Evolutionary conservation across 192 early-diverging fungal genomes (phyloP).

Genomic region (Chytriomyces sp.): DNA sequence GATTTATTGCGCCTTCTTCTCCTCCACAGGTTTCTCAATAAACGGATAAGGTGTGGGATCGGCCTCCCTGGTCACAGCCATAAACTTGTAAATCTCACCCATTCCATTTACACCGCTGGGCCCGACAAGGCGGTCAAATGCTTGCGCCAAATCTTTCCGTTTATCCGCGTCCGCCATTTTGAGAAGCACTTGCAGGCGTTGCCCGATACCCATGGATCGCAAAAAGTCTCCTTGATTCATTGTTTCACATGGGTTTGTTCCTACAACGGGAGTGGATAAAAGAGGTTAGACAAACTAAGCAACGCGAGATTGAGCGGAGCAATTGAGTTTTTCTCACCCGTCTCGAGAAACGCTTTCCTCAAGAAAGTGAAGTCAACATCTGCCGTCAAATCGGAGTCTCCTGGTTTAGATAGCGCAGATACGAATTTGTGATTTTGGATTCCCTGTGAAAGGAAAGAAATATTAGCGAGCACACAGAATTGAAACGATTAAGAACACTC

Average conservation of each 20-base stretch:
- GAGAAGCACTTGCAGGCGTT: constrained; percentile 72
- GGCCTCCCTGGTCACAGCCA: constrained; percentile 38
- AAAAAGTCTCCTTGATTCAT: constrained; percentile 78
- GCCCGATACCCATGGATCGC: constrained; percentile 81
- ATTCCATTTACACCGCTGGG: constrained; percentile 64
- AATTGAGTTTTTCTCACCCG: constrained; percentile 2
- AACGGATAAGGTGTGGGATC: constrained; percentile 45
- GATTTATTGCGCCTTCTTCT: constrained; percentile 5
- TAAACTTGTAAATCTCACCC: constrained; percentile 85
- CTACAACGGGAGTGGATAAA: not conserved
- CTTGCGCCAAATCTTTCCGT: constrained; percentile 68
- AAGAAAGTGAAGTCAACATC: constrained; percentile 84
- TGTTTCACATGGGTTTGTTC: constrained; percentile 64
- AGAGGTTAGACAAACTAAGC: not conserved
- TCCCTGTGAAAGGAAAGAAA: constrained; percentile 55
- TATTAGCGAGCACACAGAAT: constrained; percentile 10
- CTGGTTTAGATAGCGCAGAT: constrained; percentile 78
- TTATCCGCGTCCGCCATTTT: constrained; percentile 55
- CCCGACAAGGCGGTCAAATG: constrained; percentile 78
- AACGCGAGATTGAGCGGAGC: not conserved
- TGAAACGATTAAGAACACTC: constrained; percentile 43
- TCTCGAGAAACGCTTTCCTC: constrained; percentile 22
- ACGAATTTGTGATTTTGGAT: constrained; percentile 84
- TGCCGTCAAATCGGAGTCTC: constrained; percentile 84
- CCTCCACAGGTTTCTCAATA: not conserved